Conservation (phyloP, 768 basidiomycete species). For the Serendipita sp. region DNA sequence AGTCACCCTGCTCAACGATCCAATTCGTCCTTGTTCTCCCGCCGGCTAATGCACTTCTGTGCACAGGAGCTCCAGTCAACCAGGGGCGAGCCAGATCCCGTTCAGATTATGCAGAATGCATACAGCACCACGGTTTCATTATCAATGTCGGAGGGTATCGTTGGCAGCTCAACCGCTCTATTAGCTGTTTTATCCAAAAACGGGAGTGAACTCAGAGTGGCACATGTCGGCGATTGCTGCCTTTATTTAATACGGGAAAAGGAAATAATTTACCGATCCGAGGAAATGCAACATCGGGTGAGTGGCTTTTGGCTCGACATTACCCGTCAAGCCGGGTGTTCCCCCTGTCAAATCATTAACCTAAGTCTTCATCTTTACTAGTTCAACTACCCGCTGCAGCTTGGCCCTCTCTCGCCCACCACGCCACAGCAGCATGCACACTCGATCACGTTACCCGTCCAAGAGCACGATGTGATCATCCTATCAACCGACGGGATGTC, state of each 20-base stretch:
- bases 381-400: slow-evolving; percentile 53
- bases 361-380: slow-evolving; percentile 11
- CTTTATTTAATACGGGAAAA: slow-evolving; percentile 60
- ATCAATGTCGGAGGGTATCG: slow-evolving; percentile 28
- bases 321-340: neutral
- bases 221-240: slow-evolving; percentile 80
- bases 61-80: slow-evolving; percentile 37
- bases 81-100: slow-evolving; percentile 21
- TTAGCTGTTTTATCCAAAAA: slow-evolving; percentile 24
- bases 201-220: slow-evolving; percentile 59
- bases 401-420: slow-evolving; percentile 45
- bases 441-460: slow-evolving; percentile 51
- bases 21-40: slow-evolving; percentile 33
- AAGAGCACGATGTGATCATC: slow-evolving; percentile 59
- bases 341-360: neutral
- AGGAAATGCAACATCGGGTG: slow-evolving; percentile 87
- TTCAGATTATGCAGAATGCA: slow-evolving; percentile 28
- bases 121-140: slow-evolving; percentile 28
- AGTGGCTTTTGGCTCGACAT: slow-evolving; percentile 20
- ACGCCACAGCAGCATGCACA: slow-evolving; percentile 49
- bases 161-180: slow-evolving; percentile 27
- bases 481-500: slow-evolving; percentile 68
- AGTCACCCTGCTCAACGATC: slow-evolving; percentile 30
- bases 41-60: slow-evolving; percentile 75
- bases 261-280: slow-evolving; percentile 66